Evolutionary conservation across 148 eudicot genomes (phyloP), one percentile per base, ranked within the genome.

Genomic region (Rhododendron williamsianum): DNA sequence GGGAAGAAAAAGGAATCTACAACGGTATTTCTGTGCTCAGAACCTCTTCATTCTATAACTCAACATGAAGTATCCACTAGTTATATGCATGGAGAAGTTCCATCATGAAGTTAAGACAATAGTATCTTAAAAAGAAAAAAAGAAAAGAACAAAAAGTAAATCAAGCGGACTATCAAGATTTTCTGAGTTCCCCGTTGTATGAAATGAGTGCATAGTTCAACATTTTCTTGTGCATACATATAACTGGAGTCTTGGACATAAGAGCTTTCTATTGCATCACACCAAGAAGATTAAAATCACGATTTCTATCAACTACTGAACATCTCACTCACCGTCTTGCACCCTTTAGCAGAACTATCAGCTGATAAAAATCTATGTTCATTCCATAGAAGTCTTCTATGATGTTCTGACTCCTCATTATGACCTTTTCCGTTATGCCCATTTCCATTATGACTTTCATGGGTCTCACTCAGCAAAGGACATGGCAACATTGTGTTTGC

Each of bases 401-500:
- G 94, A 77, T 88, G 91, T 1, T 84, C 90, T 35, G 38, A 82
- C 25, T 79, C 84, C n/a, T 4, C 83, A 6, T 81, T 21, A 54
- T 36, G 81, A 2, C 27, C 36, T 30, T 67, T 81, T 12, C 49
- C 48, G 45, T 41, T 41, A 41, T 41, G 45, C 45, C 45, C 36
- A 33, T 67, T 81, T 12, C 49, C 48, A 10, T 81, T 33, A 52
- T 35, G 81, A 2, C 25, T 19, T 7, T 27, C 33, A 27, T 80
- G 9, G 43, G 19, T 16, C 13, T 74, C 35, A 11, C 48, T 63
- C 78, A 54, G 43, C 12, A 35, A 4, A 35, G 19, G 30, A 88
- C 99, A 97, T 25, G 99, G 99, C 90, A 94, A 86, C 96, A 97
- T 92, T 51, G 93, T 90, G 77, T 93, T 46, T 16, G 90, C 93